Evolutionary conservation across 495 filamentous ascomycete genomes (phyloP).

Genomic region (Trichocladium uniseriatum): DNA sequence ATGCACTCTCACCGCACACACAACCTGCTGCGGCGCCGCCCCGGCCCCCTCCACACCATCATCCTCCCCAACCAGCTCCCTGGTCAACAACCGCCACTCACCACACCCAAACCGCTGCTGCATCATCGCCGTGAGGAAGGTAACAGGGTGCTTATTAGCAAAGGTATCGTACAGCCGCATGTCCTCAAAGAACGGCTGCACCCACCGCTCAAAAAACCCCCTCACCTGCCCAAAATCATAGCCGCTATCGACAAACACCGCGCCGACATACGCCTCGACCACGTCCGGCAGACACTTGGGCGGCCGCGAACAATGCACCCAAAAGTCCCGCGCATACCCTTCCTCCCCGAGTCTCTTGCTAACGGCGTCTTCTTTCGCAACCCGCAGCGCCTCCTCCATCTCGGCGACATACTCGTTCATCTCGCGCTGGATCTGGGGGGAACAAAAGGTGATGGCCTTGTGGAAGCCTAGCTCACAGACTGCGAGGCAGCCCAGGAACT

Average conservation of each 20-base stretch:
- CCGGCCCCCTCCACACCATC: slow-evolving; percentile 15
- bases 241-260: slow-evolving; percentile 82
- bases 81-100: slow-evolving; percentile 33
- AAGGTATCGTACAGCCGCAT: slow-evolving; percentile 84
- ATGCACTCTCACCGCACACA: slow-evolving; percentile 75
- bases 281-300: slow-evolving; percentile 87
- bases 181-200: slow-evolving; percentile 74
- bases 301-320: slow-evolving; percentile 58
- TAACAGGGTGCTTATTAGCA: slow-evolving; percentile 78
- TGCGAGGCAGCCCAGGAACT: slow-evolving; percentile 76
- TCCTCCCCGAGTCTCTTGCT: slow-evolving; percentile 16
- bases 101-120: slow-evolving; percentile 37
- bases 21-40: slow-evolving; percentile 41
- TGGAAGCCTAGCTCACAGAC: slow-evolving; percentile 72
- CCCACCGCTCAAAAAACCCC: slow-evolving; percentile 61
- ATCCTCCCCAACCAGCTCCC: slow-evolving; percentile 5
- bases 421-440: slow-evolving; percentile 47
- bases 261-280: slow-evolving; percentile 82
- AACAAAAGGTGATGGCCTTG: slow-evolving; percentile 57
- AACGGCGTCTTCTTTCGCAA: slow-evolving; percentile 35
- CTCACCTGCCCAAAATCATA: slow-evolving; percentile 69
- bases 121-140: slow-evolving; percentile 35
- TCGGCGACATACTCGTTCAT: slow-evolving; percentile 63
- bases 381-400: slow-evolving; percentile 46
- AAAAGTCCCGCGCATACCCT: slow-evolving; percentile 64